Base-by-base conservation (phyloP, 2,329 filamentous ascomycete species). In the Simplicillium sp. region DNA sequence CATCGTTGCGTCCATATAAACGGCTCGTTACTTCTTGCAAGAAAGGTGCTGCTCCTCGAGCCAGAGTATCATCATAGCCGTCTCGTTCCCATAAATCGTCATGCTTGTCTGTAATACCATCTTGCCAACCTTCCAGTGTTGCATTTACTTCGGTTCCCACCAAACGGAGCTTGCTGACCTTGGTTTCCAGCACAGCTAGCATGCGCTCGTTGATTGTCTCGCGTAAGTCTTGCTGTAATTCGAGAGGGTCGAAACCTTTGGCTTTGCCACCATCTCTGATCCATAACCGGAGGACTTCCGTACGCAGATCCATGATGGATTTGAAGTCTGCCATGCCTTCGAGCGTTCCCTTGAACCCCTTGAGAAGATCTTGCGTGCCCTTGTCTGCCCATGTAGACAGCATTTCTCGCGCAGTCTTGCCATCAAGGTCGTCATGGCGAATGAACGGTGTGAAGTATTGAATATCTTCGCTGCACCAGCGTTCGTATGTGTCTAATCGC, bases 361-460 rank as follows among this genome's bases (percentile, higher is more conserved):
- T 60, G 2, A 84, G 56, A 41, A 87, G 64, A 7, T 72, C 67
- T 35, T 73, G 64, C 14, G 77, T 74, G 2, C 78, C 79, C 38
- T 71, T 69, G 38, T 68, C 68, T 1, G 79, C 77, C 84, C 84
- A 89, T 20, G 56, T 57, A 16, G 70, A 70, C 12, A 87, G 68
- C 58, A 77, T 77, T 2, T 77, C 72, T 34, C 72, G 70, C 1
- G 77, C 75, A 45, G 79, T 72, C 17, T 67, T 61, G 15, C 73
- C 76, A 17, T 80, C 74, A 4, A 86, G 60, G 48, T 92, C 84
- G 48, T 89, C 86, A 51, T 94, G 81, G 25, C 85, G 80, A 29
- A 94, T 84, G 65, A 87, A 95, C 0, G 89, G 89, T 1, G 81
- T 90, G 55, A 94, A 96, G 48, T 83, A 84, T 36, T 77, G 77